Conservation (phyloP, 2,329 filamentous ascomycete genomes). For the Phialophora tarda region DNA sequence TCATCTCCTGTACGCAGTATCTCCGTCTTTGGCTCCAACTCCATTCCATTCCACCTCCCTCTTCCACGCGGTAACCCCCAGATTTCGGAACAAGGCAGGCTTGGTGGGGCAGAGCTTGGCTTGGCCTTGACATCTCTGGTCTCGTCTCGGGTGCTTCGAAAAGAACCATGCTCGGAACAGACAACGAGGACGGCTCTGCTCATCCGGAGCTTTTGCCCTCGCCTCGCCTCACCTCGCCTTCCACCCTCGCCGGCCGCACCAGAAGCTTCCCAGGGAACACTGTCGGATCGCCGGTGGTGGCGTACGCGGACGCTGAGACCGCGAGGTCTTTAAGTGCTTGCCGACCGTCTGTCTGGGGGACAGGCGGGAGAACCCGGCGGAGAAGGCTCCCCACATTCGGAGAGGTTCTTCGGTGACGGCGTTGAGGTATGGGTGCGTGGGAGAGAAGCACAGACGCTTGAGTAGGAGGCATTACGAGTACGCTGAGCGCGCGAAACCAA, state of each 20-base stretch:
- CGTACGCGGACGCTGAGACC: slow-evolving; percentile 48
- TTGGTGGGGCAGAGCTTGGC: neutral
- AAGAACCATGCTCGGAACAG: neutral
- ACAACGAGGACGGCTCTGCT: neutral
- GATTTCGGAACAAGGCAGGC: neutral
- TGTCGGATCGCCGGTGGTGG: slow-evolving; percentile 48
- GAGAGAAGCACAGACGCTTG: too few relatives aligned
- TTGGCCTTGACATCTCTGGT: too few relatives aligned
- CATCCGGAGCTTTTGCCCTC: neutral
- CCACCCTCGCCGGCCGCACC: neutral
- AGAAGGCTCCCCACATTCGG: slow-evolving; percentile 22
- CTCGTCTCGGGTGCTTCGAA: too few relatives aligned
- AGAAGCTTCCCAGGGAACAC: slow-evolving; percentile 46
- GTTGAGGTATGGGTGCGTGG: slow-evolving; percentile 11
- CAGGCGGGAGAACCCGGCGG: slow-evolving; percentile 15
- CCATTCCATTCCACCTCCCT: too few relatives aligned
- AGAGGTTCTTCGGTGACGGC: slow-evolving; percentile 19
- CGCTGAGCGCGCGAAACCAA: neutral
- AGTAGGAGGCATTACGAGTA: neutral
- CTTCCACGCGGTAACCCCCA: neutral
- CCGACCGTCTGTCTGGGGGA: slow-evolving; percentile 44
- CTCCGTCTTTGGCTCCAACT: too few relatives aligned
- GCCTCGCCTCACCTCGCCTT: neutral
- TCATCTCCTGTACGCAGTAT: too few relatives aligned
- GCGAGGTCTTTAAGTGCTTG: slow-evolving; percentile 51